Evolutionary conservation across 345 rosid species (phyloP), one percentile per base, ranked within the genome.

Genomic region (Citrus medica): DNA sequence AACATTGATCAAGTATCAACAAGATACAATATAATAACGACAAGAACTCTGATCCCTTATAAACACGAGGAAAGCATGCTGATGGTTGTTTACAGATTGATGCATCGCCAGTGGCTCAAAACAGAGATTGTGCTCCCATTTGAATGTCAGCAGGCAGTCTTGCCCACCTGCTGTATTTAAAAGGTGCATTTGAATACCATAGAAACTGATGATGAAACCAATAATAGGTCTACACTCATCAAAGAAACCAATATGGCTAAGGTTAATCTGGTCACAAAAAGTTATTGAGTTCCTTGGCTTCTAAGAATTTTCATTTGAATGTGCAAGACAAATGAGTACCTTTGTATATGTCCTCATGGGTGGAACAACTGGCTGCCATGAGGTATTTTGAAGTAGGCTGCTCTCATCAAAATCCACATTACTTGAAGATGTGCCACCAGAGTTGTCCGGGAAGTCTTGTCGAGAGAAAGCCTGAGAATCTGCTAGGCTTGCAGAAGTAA

Each of bases 351-450:
- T 97, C 67, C 99, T 87, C 82, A 92, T 85, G 0, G 95, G 98
- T 3, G 90, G 89, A 37, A 94, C 86, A 8, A 88, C 81, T 75
- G 88, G 97, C 88, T 89, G 92, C 95, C 97, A 91, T 25, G 93
- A 85, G 79, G 86, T 88, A 68, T 85, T 93, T 80, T 83, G 94
- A 80, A 91, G 75, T 16, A 92, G 85, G 76, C 90, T 87, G 82
- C 82, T 88, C 38, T 94, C 96, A n/a, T 93, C 98, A 64, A 93
- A 88, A 76, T 92, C 99, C 60, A 88, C 85, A 84, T 93, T 94
- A 88, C 98, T 92, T 16, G 97, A 92, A 73, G 98, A 97, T 4
- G 98, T 92, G 32, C 93, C 97, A 7, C 97, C 99, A 2, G 97
- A 94, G 83, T 78, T 90, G 81, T 94, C 99, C 0, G 89, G 92